phyloP scores from a whole-genome alignment of 129 eudicot genomes.

The Artemisia argyi region DNA sequence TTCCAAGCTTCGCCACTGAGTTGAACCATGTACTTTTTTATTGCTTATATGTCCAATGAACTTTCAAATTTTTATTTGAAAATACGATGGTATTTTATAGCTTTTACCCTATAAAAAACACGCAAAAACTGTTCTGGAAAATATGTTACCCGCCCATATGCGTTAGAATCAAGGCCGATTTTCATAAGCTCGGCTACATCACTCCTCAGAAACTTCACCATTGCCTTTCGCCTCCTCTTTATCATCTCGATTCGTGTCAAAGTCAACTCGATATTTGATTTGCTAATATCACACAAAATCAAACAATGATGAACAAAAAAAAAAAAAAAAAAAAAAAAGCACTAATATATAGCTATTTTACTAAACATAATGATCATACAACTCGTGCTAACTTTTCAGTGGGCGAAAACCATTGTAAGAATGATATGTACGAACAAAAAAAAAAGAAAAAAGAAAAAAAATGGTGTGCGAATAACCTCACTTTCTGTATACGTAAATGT shows the following conservation, averaged over 20 bases:
- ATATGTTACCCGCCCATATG: conserved; percentile 63
- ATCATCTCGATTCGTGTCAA: conserved; percentile 51
- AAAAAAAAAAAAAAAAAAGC: too few species aligned
- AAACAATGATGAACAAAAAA: background rate
- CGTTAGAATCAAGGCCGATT: conserved; percentile 44
- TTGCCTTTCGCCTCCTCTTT: conserved; percentile 61
- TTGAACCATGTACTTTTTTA: too few species aligned
- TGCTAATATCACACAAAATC: conserved; percentile 36
- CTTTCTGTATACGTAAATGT: too few species aligned
- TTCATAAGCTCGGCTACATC: conserved; percentile 69
- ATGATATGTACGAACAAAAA: background rate
- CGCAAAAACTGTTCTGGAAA: too few species aligned
- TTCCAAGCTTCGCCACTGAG: too few species aligned
- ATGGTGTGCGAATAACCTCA: background rate
- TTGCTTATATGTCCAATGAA: too few species aligned
- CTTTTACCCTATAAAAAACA: too few species aligned
- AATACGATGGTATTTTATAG: too few species aligned
- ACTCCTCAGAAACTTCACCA: conserved; percentile 56
- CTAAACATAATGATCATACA: too few species aligned
- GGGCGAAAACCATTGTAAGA: background rate
- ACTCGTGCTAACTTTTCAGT: too few species aligned
- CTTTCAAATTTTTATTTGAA: too few species aligned
- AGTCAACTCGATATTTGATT: conserved; percentile 38
- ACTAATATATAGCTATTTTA: background rate
- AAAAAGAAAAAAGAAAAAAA: too few species aligned